phyloP scores from a whole-genome alignment of 192 early-diverging fungal genomes.

The Linnemannia exigua region DNA sequence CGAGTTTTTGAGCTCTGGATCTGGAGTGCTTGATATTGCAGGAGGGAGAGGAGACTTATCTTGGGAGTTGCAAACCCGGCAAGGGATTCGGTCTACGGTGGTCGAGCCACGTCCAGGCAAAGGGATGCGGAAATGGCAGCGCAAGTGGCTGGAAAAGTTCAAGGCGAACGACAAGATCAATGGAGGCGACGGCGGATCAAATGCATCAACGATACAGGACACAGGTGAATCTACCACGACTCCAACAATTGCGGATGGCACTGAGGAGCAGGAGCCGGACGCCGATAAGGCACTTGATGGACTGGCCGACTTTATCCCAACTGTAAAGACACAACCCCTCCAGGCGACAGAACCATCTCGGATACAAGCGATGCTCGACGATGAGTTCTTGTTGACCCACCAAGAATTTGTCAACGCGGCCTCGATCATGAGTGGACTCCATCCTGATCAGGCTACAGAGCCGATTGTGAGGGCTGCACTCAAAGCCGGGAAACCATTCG shows the following conservation, averaged over 20 bases:
- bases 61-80: constrained; percentile 60
- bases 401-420: constrained; percentile 35
- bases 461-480: constrained; percentile 68
- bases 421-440: constrained; percentile 67
- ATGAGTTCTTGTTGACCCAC: constrained; percentile 46
- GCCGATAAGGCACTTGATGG: constrained; percentile 12
- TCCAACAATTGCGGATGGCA: neutral
- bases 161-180: neutral
- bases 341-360: constrained; percentile 42
- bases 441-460: constrained; percentile 74
- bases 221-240: neutral
- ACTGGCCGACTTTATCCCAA: constrained; percentile 25
- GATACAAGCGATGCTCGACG: constrained; percentile 53
- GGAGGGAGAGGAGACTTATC: constrained; percentile 68
- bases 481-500: constrained; percentile 63
- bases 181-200: too few species aligned
- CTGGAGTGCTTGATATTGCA: constrained; percentile 68
- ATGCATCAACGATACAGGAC: neutral
- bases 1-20: constrained; percentile 48
- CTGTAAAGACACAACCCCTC: constrained; percentile 27
- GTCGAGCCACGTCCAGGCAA: constrained; percentile 64
- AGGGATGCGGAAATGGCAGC: constrained; percentile 58
- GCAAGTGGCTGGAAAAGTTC: constrained; percentile 43
- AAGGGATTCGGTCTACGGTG: constrained; percentile 61
- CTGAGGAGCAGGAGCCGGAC: constrained; percentile 28